phyloP scores from a whole-genome alignment of 192 early-diverging fungal genomes.

The Backusella australiensis region DNA sequence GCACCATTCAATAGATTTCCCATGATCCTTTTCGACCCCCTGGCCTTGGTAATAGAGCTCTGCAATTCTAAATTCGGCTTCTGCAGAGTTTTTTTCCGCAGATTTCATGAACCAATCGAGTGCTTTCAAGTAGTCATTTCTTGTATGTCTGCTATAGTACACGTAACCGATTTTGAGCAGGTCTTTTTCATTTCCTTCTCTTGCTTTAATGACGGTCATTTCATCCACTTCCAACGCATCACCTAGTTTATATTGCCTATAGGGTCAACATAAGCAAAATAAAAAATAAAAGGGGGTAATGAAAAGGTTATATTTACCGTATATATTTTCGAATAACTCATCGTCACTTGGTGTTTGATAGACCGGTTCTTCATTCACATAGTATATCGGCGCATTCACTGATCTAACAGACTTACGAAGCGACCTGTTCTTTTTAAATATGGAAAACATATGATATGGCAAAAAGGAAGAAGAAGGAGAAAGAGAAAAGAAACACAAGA shows the following conservation, averaged over 20 bases:
- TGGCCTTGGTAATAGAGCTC: not conserved
- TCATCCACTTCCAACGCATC: not conserved
- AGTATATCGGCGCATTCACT: not conserved
- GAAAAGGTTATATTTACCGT: not conserved
- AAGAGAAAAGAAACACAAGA: not conserved
- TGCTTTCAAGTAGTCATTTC: not conserved
- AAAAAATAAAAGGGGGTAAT: not conserved
- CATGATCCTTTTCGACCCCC: not conserved
- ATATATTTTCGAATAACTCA: not conserved
- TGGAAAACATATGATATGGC: not conserved
- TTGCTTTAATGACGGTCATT: not conserved
- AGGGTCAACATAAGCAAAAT: not conserved
- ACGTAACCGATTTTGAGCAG: not conserved
- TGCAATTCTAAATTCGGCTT: not conserved
- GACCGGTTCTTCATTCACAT: not conserved
- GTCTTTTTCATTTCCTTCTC: not conserved
- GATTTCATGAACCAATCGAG: conserved; percentile 2
- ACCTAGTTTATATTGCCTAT: not conserved
- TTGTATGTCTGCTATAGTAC: not conserved
- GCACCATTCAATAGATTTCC: not conserved
- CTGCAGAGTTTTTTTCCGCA: not conserved
- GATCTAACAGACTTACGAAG: not conserved
- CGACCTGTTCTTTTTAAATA: not conserved
- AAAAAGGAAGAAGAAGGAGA: not conserved
- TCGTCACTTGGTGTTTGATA: not conserved